These are phyloP conservation scores for Erythrophleum ivorense DNA, from an alignment of 331 rosid species.

Conservation along the genomic window DNA sequence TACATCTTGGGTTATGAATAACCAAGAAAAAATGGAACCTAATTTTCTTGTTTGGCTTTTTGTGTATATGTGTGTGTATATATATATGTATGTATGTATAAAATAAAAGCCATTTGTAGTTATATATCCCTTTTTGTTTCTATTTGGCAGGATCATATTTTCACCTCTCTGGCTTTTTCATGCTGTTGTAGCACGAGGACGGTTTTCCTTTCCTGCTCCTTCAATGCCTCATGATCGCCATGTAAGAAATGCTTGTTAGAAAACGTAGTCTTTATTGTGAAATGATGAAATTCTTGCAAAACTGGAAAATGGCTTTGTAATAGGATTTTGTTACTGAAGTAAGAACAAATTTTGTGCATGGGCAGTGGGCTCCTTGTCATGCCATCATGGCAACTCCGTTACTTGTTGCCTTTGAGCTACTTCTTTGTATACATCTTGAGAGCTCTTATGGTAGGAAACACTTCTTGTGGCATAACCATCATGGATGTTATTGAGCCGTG, in stretches of 20 bases:
- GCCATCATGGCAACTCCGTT: constrained; percentile 79
- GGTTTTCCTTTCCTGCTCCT: constrained; percentile 97
- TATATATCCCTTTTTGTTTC: neutral
- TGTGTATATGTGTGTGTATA: too few relatives aligned
- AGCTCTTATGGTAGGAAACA: constrained; percentile 64
- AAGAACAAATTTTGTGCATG: constrained; percentile 37
- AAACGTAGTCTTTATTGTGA: constrained; percentile 17
- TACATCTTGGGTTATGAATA: constrained; percentile 29
- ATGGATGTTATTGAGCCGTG: constrained; percentile 10
- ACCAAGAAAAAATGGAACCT: constrained; percentile 41
- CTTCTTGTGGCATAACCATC: constrained; percentile 7
- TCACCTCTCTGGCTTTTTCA: constrained; percentile 85
- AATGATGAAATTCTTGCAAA: neutral
- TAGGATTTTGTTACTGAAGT: constrained; percentile 12
- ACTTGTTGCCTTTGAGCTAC: constrained; percentile 91
- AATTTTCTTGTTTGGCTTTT: constrained; percentile 62
- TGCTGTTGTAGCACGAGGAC: constrained; percentile 72
- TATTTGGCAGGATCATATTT: constrained; percentile 66
- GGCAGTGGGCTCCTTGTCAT: constrained; percentile 98
- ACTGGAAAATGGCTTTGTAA: constrained; percentile 23
- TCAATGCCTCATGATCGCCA: constrained; percentile 78
- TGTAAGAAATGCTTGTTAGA: constrained; percentile 53
- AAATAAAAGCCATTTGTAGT: neutral
- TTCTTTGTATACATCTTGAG: constrained; percentile 82
- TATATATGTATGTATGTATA: too few relatives aligned